phyloP scores from a whole-genome alignment of 345 rosid genomes.

The Pugionium cornutum region DNA sequence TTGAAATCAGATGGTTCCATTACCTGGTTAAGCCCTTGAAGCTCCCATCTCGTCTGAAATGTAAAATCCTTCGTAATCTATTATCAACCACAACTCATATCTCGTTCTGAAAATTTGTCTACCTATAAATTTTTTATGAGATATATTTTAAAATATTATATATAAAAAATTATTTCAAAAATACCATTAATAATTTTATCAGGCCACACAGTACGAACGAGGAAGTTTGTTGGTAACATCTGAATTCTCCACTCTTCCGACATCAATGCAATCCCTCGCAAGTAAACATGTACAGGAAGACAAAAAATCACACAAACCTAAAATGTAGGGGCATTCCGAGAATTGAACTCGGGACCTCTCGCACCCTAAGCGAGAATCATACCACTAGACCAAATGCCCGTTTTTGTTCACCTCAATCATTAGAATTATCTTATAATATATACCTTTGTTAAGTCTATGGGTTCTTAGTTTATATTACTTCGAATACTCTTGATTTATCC shows the following conservation, averaged over 20 bases:
- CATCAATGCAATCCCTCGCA: too few relatives aligned
- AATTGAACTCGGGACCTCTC: slow-evolving; percentile 85
- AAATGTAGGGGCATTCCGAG: slow-evolving; percentile 54
- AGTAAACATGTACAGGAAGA: too few relatives aligned
- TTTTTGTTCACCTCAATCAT: not conserved
- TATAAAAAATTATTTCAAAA: too few relatives aligned
- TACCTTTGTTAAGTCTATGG: slow-evolving; percentile 59
- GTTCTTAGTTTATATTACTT: slow-evolving; percentile 71
- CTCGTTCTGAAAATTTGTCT: too few relatives aligned
- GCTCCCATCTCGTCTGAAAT: slow-evolving; percentile 78
- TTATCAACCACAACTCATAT: too few relatives aligned
- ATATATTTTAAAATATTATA: too few relatives aligned
- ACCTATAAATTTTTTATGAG: too few relatives aligned
- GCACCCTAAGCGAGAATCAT: slow-evolving; percentile 94
- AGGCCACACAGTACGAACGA: slow-evolving; percentile 75
- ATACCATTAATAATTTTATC: too few relatives aligned
- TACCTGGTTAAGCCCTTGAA: slow-evolving; percentile 63
- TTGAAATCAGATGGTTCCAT: slow-evolving; percentile 65
- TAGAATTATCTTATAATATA: too few relatives aligned
- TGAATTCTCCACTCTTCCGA: slow-evolving; percentile 92
- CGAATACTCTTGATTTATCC: slow-evolving; percentile 73
- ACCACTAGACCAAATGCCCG: slow-evolving; percentile 90
- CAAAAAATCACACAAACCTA: not conserved
- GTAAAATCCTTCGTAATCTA: too few relatives aligned
- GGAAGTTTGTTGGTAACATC: slow-evolving; percentile 80